Evolutionary conservation across 139 green algal genomes (phyloP), one percentile per base, ranked within the genome.

Genomic region (Chlamydomonas sphaeroides): DNA sequence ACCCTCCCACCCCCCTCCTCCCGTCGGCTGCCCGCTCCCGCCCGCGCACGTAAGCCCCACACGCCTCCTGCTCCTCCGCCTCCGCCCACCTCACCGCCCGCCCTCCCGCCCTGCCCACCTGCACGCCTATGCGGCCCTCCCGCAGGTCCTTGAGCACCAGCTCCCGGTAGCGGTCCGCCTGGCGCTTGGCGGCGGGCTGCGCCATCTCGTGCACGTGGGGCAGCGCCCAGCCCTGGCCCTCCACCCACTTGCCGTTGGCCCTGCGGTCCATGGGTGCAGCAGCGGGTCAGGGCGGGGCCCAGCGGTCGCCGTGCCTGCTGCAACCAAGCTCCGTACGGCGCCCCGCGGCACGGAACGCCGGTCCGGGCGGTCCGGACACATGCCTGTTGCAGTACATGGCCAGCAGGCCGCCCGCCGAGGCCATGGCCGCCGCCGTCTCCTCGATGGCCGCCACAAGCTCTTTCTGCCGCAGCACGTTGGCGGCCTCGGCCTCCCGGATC

Each of bases 331-430:
- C n/a, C n/a, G n/a, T n/a, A n/a, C n/a, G n/a, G n/a, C n/a, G n/a
- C n/a, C n/a, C n/a, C n/a, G n/a, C n/a, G n/a, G n/a, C n/a, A n/a
- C n/a, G n/a, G n/a, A n/a, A n/a, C n/a, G n/a, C n/a, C n/a, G n/a
- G n/a, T n/a, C n/a, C n/a, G n/a, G n/a, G n/a, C n/a, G n/a, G n/a
- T n/a, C n/a, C n/a, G n/a, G n/a, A n/a, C n/a, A n/a, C 74, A n/a
- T 48, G 71, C 74, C 74, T 66, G 74, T 80, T 80, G 61, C 74
- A 80, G 61, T 71, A 80, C 74, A 80, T 80, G 38, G 61, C 48
- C 17, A 80, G 59, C 39, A 80, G 41, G 30, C 74, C 59, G 28
- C 39, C 45, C 18, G 59, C 48, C 59, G 59, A 53, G 49, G 61
- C n/a, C 39, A 80, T 25, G 26, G 49, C 35, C 18, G 38, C 23